Percentiles rank a stretch among this genome's conserved stretches.
Evolutionary conservation across 2,329 filamentous ascomycete species (phyloP).

Genomic region (Penicillium sp.): DNA sequence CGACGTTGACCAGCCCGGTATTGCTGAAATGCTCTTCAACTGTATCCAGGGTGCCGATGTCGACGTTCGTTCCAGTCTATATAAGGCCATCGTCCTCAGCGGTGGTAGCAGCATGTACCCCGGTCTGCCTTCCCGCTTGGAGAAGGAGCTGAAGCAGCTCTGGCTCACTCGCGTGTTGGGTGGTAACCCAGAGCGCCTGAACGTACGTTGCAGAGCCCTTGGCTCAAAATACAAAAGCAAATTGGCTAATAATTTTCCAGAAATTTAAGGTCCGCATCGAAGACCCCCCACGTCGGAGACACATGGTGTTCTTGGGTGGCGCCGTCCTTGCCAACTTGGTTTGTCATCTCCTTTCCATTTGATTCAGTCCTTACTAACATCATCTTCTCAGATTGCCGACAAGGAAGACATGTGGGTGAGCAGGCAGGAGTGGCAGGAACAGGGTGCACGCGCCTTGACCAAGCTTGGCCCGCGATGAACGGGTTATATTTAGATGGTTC

Average conservation of each 20-base stretch:
- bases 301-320: conserved; percentile 99
- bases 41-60: conserved; percentile 96
- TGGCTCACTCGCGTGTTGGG: conserved; percentile 91
- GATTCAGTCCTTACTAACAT: conserved; percentile 11
- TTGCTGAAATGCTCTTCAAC: conserved; percentile 97
- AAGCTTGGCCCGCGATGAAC: conserved; percentile 84
- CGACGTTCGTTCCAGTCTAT: conserved; percentile 87
- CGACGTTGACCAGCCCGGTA: conserved; percentile 94
- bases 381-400: conserved; percentile 71
- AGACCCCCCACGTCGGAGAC: conserved; percentile 88
- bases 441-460: conserved; percentile 78
- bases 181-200: conserved; percentile 87
- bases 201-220: conserved; percentile 46
- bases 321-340: conserved; percentile 93
- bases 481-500: conserved; percentile 20
- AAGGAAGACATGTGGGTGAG: conserved; percentile 99
- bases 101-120: conserved; percentile 99
- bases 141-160: conserved; percentile 98
- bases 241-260: conserved; percentile 38
- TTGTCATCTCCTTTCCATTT: conserved; percentile 29
- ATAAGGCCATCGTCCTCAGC: conserved; percentile 95
- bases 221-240: neutral
- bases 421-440: conserved; percentile 95
- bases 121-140: conserved; percentile 85
- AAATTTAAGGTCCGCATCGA: conserved; percentile 99